Percentiles rank a stretch among this genome's conserved stretches.
Evolutionary conservation across 805 yeast genomes (phyloP).

Genomic region (Starmerella apis): DNA sequence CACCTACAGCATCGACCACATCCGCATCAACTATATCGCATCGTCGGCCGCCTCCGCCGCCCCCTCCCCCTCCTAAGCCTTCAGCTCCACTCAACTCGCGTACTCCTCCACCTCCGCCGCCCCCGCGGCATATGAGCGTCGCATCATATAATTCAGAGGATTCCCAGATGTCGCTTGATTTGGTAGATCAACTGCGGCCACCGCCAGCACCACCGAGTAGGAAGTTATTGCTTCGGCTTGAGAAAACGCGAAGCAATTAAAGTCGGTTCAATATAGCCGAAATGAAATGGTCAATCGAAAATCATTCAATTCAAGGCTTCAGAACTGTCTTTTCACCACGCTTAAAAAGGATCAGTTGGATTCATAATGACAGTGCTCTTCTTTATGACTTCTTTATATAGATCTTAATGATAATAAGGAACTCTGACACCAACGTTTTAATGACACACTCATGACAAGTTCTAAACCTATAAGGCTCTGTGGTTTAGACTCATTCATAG

Average conservation of each 20-base stretch:
- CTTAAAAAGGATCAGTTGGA: no score
- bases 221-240: background rate
- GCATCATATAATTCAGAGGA: conserved; percentile 8
- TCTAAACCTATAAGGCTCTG: background rate
- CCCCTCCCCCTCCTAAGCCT: conserved; percentile 5
- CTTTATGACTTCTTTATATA: no score
- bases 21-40: background rate
- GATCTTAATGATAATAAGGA: no score
- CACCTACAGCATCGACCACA: no score
- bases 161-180: conserved; percentile 10
- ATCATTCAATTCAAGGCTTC: no score
- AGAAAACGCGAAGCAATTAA: background rate
- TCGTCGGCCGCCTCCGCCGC: conserved; percentile 14
- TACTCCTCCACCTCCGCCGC: conserved; percentile 7
- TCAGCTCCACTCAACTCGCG: background rate
- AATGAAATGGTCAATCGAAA: no score
- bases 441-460: background rate
- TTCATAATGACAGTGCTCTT: no score
- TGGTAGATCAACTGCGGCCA: conserved; percentile 15
- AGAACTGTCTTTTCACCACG: no score
- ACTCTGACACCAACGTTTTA: background rate
- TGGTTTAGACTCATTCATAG: no score
- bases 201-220: conserved; percentile 17
- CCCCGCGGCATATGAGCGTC: conserved; percentile 10
- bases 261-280: background rate